Conservation (phyloP, 2,329 filamentous ascomycete species). For the Coleophoma eucalyptorum region DNA sequence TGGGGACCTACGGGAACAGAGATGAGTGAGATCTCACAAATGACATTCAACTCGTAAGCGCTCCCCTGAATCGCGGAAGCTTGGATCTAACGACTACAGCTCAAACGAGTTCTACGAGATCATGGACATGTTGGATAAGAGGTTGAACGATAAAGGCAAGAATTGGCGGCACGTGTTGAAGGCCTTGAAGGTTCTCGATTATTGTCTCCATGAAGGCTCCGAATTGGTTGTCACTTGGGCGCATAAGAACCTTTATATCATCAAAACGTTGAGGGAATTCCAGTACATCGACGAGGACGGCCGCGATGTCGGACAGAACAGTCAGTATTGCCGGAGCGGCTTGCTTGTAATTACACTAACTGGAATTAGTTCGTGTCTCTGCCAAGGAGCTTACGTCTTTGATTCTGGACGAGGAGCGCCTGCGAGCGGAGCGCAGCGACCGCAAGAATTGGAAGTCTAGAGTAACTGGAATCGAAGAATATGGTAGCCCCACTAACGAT, state of each 20-base stretch:
- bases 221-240: slow-evolving; percentile 97
- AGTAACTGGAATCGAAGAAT: slow-evolving; percentile 89
- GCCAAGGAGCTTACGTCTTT: slow-evolving; percentile 93
- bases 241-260: slow-evolving; percentile 96
- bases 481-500: slow-evolving; percentile 41
- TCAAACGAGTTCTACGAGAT: slow-evolving; percentile 98
- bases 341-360: slow-evolving; percentile 19
- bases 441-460: slow-evolving; percentile 95
- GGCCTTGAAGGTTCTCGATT: slow-evolving; percentile 95
- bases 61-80: not conserved
- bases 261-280: slow-evolving; percentile 97
- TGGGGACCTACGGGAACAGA: slow-evolving; percentile 98
- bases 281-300: slow-evolving; percentile 95
- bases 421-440: slow-evolving; percentile 86
- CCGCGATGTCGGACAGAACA: slow-evolving; percentile 92
- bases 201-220: slow-evolving; percentile 95
- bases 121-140: slow-evolving; percentile 99
- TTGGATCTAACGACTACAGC: slow-evolving; percentile 30
- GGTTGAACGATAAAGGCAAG: slow-evolving; percentile 98
- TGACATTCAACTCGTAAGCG: slow-evolving; percentile 94
- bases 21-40: slow-evolving; percentile 97
- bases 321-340: slow-evolving; percentile 44
- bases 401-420: slow-evolving; percentile 87
- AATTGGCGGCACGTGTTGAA: slow-evolving; percentile 99
- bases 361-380: slow-evolving; percentile 76